Evolutionary conservation across 805 yeast genomes (phyloP).

Genomic region (Candida khao-thaluensis): DNA sequence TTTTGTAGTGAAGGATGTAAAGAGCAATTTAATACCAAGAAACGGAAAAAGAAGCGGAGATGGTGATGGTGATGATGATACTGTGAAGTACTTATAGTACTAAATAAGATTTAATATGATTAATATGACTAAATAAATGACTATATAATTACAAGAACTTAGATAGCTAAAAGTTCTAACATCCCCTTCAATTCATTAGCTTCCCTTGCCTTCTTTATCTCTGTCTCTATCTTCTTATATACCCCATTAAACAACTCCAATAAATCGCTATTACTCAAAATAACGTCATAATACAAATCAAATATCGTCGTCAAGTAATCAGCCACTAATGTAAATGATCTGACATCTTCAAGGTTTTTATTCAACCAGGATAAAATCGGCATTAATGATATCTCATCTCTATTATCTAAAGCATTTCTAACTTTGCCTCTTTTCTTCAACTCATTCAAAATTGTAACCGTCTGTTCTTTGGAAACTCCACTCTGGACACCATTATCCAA

Average conservation of each 20-base stretch:
- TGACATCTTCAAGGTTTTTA: slow-evolving; percentile 74
- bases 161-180: slow-evolving; percentile 76
- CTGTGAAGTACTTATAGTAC: background rate
- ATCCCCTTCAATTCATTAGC: slow-evolving; percentile 91
- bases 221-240: slow-evolving; percentile 59
- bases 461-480: slow-evolving; percentile 77
- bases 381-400: slow-evolving; percentile 84
- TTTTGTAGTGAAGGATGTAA: slow-evolving; percentile 38
- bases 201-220: slow-evolving; percentile 77
- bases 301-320: slow-evolving; percentile 67
- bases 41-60: slow-evolving; percentile 8
- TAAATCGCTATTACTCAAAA: slow-evolving; percentile 73
- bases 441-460: slow-evolving; percentile 81
- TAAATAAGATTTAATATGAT: no score
- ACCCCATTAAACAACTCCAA: slow-evolving; percentile 68
- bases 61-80: slow-evolving; percentile 1
- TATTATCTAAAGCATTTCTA: slow-evolving; percentile 70
- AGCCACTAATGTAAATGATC: slow-evolving; percentile 60
- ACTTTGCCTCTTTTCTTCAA: slow-evolving; percentile 87
- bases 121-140: no score
- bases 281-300: slow-evolving; percentile 72
- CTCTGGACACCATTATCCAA: slow-evolving; percentile 79
- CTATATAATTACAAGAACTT: slow-evolving; percentile 10
- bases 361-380: slow-evolving; percentile 85
- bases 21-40: background rate